Evolutionary conservation across 169 alveolate species (phyloP).

Genomic region (Eimeria necatrix): DNA sequence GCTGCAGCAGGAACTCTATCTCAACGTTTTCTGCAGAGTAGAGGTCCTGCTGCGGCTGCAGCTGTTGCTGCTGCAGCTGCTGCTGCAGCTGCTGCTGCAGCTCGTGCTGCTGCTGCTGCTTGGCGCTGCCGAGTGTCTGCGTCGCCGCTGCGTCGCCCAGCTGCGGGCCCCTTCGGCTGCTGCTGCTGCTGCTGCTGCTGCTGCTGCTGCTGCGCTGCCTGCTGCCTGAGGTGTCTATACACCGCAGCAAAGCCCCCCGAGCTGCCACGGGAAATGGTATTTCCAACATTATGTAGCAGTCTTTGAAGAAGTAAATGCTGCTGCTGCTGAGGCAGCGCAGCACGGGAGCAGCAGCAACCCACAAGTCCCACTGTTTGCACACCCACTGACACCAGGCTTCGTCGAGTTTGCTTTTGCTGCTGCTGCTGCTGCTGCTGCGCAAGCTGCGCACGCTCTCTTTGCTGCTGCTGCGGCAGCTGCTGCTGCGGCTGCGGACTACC

Average conservation of each 20-base stretch:
- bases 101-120: conserved; percentile 1
- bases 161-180: neutral
- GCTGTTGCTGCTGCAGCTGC: conserved; percentile 51
- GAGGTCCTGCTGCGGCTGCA: neutral
- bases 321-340: conserved; percentile 48
- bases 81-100: conserved; percentile 3
- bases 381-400: conserved; percentile 26
- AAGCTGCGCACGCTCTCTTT: neutral
- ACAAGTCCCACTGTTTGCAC: neutral
- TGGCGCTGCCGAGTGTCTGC: neutral
- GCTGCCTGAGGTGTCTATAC: conserved; percentile 27
- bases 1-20: conserved; percentile 15
- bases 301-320: neutral
- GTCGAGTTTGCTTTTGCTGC: neutral
- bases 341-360: conserved; percentile 63
- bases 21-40: neutral
- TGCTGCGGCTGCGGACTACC: neutral
- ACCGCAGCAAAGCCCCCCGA: conserved; percentile 53
- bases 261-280: conserved; percentile 36
- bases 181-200: conserved; percentile 41
- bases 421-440: conserved; percentile 48
- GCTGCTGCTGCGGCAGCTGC: conserved; percentile 32
- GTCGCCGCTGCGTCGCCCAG: neutral
- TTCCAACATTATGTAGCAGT: neutral
- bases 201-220: neutral